Percentiles rank a stretch among this genome's conserved stretches.
Conservation (phyloP, 2,329 filamentous ascomycete species). For the Catunica adiposa region DNA sequence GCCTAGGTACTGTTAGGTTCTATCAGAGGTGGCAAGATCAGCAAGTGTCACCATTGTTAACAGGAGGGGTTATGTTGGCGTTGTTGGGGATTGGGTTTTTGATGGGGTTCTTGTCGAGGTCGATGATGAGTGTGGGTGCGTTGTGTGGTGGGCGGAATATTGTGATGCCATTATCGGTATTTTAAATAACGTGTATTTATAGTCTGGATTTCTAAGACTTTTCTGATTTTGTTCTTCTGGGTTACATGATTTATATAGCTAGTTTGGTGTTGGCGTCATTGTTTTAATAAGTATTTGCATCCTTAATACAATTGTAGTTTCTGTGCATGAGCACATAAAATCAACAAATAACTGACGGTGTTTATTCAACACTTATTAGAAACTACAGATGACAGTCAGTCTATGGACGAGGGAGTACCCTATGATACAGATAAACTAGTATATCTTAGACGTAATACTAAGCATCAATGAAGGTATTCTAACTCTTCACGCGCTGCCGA, state of each 20-base stretch:
- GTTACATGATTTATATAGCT: no score
- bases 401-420: no score
- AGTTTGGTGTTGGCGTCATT: background rate
- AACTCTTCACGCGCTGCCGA: constrained; percentile 20
- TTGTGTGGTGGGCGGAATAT: background rate
- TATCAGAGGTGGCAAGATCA: constrained; percentile 21
- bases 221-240: background rate
- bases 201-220: background rate
- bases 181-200: background rate
- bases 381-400: background rate
- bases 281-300: background rate
- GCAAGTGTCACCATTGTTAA: constrained; percentile 18
- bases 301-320: background rate
- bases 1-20: constrained; percentile 20
- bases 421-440: no score
- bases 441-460: background rate
- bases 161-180: constrained; percentile 7
- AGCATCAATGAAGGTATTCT: constrained; percentile 5
- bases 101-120: constrained; percentile 10
- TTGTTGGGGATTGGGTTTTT: constrained; percentile 18
- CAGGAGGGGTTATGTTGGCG: constrained; percentile 15
- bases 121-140: background rate
- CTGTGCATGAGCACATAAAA: no score
- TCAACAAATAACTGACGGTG: no score
- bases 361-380: background rate